Evolutionary conservation across 2,329 filamentous ascomycete genomes (phyloP).

Genomic region (Pseudogymnoascus sp.): DNA sequence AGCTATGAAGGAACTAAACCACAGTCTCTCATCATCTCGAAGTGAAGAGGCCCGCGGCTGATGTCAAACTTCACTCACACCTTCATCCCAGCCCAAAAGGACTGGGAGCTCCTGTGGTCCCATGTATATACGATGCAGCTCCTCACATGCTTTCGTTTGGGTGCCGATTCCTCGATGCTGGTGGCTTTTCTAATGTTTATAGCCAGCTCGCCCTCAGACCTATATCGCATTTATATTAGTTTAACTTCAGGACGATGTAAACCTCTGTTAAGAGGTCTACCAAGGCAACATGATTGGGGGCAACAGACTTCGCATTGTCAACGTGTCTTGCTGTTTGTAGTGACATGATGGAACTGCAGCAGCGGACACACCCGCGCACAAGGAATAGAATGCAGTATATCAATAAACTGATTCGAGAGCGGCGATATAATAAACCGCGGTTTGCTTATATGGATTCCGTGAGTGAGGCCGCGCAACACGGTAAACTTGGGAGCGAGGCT

Average conservation of each 20-base stretch:
- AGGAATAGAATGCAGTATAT: neutral
- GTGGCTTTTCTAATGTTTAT: slow-evolving; percentile 67
- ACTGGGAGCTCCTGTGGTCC: slow-evolving; percentile 92
- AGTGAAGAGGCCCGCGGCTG: neutral
- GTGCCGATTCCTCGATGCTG: slow-evolving; percentile 59
- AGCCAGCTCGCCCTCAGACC: slow-evolving; percentile 61
- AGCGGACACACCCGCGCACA: neutral
- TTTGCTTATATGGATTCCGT: neutral
- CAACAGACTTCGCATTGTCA: slow-evolving; percentile 8
- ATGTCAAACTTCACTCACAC: slow-evolving; percentile 54
- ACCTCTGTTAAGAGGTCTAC: neutral
- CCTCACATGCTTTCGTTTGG: slow-evolving; percentile 87
- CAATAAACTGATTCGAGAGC: neutral
- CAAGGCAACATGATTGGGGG: neutral
- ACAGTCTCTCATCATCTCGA: neutral
- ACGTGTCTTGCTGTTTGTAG: slow-evolving; percentile 10
- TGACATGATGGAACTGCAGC: slow-evolving; percentile 7
- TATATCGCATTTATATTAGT: slow-evolving; percentile 27
- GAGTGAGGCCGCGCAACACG: slow-evolving; percentile 6
- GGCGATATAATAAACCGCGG: neutral
- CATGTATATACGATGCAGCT: slow-evolving; percentile 98
- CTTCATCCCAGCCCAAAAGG: slow-evolving; percentile 98
- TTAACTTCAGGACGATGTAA: neutral
- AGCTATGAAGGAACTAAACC: slow-evolving; percentile 8
- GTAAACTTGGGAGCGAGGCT: slow-evolving; percentile 2